phyloP scores from a whole-genome alignment of 345 rosid species.

The Ceriops zippeliana region DNA sequence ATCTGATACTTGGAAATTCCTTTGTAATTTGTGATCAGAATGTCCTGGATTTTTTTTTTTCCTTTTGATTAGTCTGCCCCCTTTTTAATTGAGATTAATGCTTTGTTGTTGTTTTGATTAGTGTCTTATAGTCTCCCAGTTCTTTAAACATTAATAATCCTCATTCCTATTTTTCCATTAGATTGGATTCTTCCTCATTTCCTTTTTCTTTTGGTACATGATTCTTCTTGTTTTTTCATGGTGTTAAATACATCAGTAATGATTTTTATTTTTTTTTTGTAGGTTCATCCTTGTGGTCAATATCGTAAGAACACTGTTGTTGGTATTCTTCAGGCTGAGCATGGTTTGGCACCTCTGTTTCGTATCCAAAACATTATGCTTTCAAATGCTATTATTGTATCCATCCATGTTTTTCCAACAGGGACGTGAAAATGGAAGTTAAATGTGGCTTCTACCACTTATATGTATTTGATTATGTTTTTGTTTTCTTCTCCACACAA shows the following conservation, averaged over 20 bases:
- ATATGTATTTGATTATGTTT: background rate
- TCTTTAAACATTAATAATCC: background rate
- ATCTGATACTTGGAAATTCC: no score
- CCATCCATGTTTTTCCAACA: background rate
- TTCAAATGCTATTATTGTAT: conserved; percentile 6
- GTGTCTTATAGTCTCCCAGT: background rate
- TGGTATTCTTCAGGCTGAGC: conserved; percentile 93
- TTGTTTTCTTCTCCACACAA: background rate
- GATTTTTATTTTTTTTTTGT: conserved; percentile 14
- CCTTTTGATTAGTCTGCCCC: no score
- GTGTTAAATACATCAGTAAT: no score
- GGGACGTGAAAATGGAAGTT: background rate
- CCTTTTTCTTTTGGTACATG: background rate
- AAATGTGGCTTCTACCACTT: no score
- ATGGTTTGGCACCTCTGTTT: conserved; percentile 66
- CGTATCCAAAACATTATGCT: conserved; percentile 54
- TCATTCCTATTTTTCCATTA: conserved; percentile 1
- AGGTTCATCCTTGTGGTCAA: conserved; percentile 98
- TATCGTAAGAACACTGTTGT: conserved; percentile 93
- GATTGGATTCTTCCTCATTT: background rate
- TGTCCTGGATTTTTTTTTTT: no score
- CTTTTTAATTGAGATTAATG: background rate
- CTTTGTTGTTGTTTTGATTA: background rate
- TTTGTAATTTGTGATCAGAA: no score
- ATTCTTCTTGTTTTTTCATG: no score